Percentiles rank a stretch among this genome's conserved stretches.
phyloP scores from a whole-genome alignment of 495 filamentous ascomycete genomes.

The Aspergillus nidulans region DNA sequence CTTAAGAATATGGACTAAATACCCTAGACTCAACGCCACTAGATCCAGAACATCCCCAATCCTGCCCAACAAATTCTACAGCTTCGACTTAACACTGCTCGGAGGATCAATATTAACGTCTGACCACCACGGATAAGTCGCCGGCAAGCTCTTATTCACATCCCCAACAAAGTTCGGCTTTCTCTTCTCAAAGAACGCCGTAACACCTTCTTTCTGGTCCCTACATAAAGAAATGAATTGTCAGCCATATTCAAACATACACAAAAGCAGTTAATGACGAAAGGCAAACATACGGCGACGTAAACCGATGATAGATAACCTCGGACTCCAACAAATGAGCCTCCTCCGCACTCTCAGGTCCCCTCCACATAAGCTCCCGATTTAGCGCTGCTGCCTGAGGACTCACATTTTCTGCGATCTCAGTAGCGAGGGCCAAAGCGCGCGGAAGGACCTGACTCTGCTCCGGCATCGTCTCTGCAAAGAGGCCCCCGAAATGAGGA shows the following conservation, averaged over 20 bases:
- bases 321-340: conserved; percentile 56
- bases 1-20: no score
- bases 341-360: conserved; percentile 49
- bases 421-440: conserved; percentile 53
- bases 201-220: conserved; percentile 47
- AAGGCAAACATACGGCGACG: conserved; percentile 24
- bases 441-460: conserved; percentile 49
- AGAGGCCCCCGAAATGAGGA: conserved; percentile 45
- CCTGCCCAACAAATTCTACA: conserved; percentile 18
- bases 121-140: conserved; percentile 30
- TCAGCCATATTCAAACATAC: background rate
- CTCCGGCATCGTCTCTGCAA: conserved; percentile 49
- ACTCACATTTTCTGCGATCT: conserved; percentile 56
- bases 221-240: conserved; percentile 6
- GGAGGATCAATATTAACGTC: conserved; percentile 25
- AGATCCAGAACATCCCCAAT: background rate
- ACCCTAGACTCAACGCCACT: no score
- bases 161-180: conserved; percentile 46
- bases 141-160: conserved; percentile 24
- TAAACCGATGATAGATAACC: conserved; percentile 53
- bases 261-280: no score
- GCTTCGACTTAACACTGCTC: conserved; percentile 24
- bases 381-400: conserved; percentile 51
- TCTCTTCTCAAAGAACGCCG: conserved; percentile 46
- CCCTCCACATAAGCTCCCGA: conserved; percentile 57